phyloP scores from a whole-genome alignment of 352 stramenopile genomes.

The Saprolegnia parasitica region DNA sequence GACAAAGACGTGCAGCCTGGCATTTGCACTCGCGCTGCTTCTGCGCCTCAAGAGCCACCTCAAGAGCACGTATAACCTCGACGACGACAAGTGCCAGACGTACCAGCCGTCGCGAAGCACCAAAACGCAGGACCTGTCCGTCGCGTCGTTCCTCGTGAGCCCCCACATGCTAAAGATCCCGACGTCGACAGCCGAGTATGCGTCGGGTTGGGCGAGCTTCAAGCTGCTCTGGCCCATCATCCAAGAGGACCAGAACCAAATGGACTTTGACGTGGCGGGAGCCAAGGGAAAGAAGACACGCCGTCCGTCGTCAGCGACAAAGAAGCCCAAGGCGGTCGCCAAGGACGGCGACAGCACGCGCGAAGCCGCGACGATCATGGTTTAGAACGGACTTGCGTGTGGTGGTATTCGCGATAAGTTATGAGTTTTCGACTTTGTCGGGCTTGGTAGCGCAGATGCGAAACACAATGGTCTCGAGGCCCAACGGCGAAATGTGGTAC shows the following conservation, averaged over 20 bases:
- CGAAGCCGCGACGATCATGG: background rate
- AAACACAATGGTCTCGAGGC: slow-evolving; percentile 63
- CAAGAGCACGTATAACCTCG: slow-evolving; percentile 59
- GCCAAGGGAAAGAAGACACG: slow-evolving; percentile 37
- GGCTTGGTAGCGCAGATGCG: slow-evolving; percentile 44
- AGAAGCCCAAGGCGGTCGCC: slow-evolving; percentile 33
- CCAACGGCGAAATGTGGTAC: slow-evolving; percentile 38
- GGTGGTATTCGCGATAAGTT: background rate
- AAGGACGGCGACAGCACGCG: background rate
- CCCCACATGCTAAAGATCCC: slow-evolving; percentile 39
- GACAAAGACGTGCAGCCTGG: slow-evolving; percentile 29
- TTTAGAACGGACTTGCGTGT: background rate
- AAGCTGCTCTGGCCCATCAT: slow-evolving; percentile 46
- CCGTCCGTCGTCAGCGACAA: slow-evolving; percentile 37
- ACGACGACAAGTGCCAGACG: slow-evolving; percentile 77
- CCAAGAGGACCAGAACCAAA: slow-evolving; percentile 60
- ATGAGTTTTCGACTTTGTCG: background rate
- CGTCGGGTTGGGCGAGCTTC: slow-evolving; percentile 58
- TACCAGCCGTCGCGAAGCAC: slow-evolving; percentile 55
- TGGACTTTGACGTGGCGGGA: slow-evolving; percentile 55
- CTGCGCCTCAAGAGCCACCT: slow-evolving; percentile 71
- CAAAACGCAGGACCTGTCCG: slow-evolving; percentile 35
- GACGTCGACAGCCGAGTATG: slow-evolving; percentile 33
- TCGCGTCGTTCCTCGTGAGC: background rate
- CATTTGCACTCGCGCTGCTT: slow-evolving; percentile 61